These are phyloP conservation scores for Xylaria intraflava DNA, from an alignment of 495 filamentous ascomycete species.

Conservation along the genomic window DNA sequence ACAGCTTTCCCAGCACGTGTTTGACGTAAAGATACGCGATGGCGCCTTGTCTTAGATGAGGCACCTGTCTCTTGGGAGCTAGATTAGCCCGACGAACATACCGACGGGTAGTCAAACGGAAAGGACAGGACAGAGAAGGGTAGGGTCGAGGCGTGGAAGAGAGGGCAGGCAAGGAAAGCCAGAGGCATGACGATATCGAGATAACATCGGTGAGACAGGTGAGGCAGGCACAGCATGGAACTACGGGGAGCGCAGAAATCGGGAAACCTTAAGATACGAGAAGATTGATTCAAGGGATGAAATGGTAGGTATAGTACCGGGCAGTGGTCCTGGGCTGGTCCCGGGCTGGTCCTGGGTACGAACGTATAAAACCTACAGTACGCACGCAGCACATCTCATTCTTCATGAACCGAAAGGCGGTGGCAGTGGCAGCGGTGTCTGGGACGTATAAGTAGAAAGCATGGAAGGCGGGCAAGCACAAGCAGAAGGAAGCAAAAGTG, in stretches of 20 bases:
- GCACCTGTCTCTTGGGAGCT: not conserved
- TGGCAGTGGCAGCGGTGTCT: too few relatives aligned
- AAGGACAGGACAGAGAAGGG: not conserved
- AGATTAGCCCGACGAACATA: not conserved
- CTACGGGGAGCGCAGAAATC: not conserved
- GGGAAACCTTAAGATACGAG: not conserved
- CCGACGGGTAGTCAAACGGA: not conserved
- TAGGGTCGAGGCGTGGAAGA: not conserved
- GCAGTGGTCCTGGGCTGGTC: too few relatives aligned
- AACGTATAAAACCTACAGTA: too few relatives aligned
- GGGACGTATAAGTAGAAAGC: too few relatives aligned
- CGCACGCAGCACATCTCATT: too few relatives aligned
- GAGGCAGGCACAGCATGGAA: not conserved
- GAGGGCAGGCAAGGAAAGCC: not conserved
- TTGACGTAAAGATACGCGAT: not conserved
- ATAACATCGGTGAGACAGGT: not conserved
- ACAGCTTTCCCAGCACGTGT: not conserved
- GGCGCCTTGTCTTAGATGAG: not conserved
- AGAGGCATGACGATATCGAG: slow-evolving; percentile 4
- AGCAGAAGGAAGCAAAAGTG: not conserved
- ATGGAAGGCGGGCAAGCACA: too few relatives aligned
- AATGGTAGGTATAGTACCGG: too few relatives aligned
- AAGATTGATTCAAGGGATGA: too few relatives aligned
- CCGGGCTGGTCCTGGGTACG: too few relatives aligned
- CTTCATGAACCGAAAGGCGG: too few relatives aligned